Conservation (phyloP, 805 yeast species). For the Yarrowia sp. region DNA sequence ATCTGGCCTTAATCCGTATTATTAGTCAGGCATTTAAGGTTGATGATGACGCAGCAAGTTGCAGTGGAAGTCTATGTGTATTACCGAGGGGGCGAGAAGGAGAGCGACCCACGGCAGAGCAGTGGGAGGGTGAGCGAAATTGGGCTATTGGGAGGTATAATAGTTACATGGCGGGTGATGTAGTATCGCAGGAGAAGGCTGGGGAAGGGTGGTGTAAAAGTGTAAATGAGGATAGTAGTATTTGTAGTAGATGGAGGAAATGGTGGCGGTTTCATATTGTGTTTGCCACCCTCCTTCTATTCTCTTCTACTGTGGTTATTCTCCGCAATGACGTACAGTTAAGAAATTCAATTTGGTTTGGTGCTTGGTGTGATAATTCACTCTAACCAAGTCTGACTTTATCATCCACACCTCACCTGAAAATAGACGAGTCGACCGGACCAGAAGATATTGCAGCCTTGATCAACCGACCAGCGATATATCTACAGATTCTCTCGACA, state of each 20-base stretch:
- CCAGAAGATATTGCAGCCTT: too few relatives aligned
- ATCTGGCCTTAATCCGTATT: background rate
- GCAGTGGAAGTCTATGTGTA: constrained; percentile 2
- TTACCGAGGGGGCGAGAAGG: background rate
- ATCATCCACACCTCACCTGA: background rate
- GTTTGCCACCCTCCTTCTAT: too few relatives aligned
- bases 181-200: too few relatives aligned
- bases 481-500: too few relatives aligned
- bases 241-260: too few relatives aligned
- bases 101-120: background rate
- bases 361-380: constrained; percentile 7
- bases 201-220: too few relatives aligned
- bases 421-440: background rate
- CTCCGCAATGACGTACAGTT: constrained; percentile 2
- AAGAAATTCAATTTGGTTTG: background rate
- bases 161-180: background rate
- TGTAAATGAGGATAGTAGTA: too few relatives aligned
- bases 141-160: background rate
- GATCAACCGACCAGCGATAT: background rate
- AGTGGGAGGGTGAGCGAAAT: background rate
- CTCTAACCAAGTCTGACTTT: constrained; percentile 18
- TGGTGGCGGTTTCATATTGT: too few relatives aligned
- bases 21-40: constrained; percentile 2
- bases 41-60: background rate
- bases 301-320: background rate